Evolutionary conservation across 345 rosid species (phyloP).

Genomic region (Aurinia saxatilis): DNA sequence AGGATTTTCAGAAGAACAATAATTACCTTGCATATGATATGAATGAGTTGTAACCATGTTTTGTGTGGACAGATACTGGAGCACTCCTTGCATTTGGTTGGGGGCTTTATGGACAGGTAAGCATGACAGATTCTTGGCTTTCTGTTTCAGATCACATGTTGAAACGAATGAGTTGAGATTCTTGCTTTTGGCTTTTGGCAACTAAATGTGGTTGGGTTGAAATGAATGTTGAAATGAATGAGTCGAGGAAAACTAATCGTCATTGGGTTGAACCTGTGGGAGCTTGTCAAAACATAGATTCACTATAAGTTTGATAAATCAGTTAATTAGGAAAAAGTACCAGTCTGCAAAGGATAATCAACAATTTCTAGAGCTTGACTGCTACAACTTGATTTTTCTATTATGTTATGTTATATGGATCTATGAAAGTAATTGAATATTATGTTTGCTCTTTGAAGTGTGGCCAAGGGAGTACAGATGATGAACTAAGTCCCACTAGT

Average conservation of each 20-base stretch:
- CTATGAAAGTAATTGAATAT: background rate
- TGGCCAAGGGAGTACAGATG: conserved; percentile 97
- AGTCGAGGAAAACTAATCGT: background rate
- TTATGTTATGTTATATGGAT: background rate
- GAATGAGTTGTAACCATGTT: conserved; percentile 2
- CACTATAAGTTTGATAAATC: background rate
- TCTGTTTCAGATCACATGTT: background rate
- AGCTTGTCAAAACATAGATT: background rate
- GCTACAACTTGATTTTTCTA: background rate
- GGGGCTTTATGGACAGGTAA: conserved; percentile 99
- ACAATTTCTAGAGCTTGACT: background rate
- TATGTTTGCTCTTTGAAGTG: conserved; percentile 39
- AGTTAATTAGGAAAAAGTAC: background rate
- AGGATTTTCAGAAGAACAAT: background rate
- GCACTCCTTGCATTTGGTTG: conserved; percentile 95
- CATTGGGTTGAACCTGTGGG: background rate
- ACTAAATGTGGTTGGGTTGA: too few relatives aligned
- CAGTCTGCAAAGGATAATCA: conserved; percentile 35
- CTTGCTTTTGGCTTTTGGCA: background rate
- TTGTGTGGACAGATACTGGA: conserved; percentile 72
- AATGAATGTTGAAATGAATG: too few relatives aligned
- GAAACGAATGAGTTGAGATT: conserved; percentile 6
- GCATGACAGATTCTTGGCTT: conserved; percentile 4
- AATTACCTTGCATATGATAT: background rate
- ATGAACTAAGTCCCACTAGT: conserved; percentile 79